phyloP scores from a whole-genome alignment of 2,329 filamentous ascomycete species.

The Cladosporium halotolerans region DNA sequence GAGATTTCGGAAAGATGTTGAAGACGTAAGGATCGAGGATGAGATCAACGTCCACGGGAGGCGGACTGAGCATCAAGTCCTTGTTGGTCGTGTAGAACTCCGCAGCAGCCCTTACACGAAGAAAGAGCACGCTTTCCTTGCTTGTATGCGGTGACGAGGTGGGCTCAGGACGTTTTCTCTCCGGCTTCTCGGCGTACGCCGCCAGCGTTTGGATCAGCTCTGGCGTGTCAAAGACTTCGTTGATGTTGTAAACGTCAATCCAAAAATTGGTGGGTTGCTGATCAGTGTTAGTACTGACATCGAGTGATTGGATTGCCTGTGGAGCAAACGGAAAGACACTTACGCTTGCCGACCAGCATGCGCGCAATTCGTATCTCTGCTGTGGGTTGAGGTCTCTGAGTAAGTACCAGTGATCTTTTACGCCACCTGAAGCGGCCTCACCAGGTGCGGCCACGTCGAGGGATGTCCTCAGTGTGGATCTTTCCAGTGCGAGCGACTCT shows the following conservation, averaged over 20 bases:
- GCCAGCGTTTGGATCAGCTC: slow-evolving; percentile 26
- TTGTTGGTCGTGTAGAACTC: slow-evolving; percentile 76
- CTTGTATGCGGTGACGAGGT: neutral
- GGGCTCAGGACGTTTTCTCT: neutral
- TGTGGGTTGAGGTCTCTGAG: slow-evolving; percentile 63
- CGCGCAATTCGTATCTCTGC: slow-evolving; percentile 79
- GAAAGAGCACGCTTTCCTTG: slow-evolving; percentile 47
- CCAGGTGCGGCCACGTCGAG: slow-evolving; percentile 64
- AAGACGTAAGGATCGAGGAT: slow-evolving; percentile 80
- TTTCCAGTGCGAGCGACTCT: slow-evolving; percentile 54
- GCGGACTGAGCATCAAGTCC: slow-evolving; percentile 67
- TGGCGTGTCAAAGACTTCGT: slow-evolving; percentile 48
- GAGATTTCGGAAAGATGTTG: slow-evolving; percentile 72
- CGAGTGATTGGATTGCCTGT: neutral
- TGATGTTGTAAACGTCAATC: slow-evolving; percentile 58
- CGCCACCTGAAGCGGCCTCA: slow-evolving; percentile 46
- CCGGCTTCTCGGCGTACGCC: slow-evolving; percentile 21
- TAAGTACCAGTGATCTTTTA: slow-evolving; percentile 66
- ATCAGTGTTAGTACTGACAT: neutral
- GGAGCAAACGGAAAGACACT: slow-evolving; percentile 32
- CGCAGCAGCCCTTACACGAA: slow-evolving; percentile 69
- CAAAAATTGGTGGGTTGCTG: slow-evolving; percentile 83
- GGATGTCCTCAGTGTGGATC: slow-evolving; percentile 52
- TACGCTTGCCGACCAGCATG: slow-evolving; percentile 93
- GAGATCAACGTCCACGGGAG: slow-evolving; percentile 69